Base-by-base conservation (phyloP, 2,329 filamentous ascomycete species). In the Trichoderma lentiforme region DNA sequence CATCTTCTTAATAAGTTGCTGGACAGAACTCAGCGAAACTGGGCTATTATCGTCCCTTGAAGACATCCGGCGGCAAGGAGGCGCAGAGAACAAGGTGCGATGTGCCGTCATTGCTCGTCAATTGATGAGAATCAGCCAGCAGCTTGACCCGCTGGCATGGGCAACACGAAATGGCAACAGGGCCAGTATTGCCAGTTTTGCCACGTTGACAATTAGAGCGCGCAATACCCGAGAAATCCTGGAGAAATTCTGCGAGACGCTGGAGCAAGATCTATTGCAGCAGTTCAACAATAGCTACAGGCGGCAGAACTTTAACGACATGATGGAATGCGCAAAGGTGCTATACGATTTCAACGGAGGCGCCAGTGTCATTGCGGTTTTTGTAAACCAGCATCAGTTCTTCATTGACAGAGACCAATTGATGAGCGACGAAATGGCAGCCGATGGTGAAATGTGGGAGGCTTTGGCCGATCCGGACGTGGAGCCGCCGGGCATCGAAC, bases 371-470 rank as follows among this genome's bases (percentile, higher is more conserved):
- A 97, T 98, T 81, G 95, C 93, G 15, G 87, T 95, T 12, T 99
- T 98, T 81, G 95, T 99, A 79, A 99, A 99, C 79, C 96, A 99
- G 81, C 97, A 99, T 82, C 94, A 97, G 78, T 99, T 99, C 86
- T 99, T 99, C 83, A 98, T 99, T 78, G 96, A 98, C 79, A 88
- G 95, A 30, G 96, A 94, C 76, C 95, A 98, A 80, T 86, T 99
- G 71, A 91, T 97, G 64, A 92, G 92, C 0, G 95, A 97, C 77
- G 95, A 97, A 80, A 89, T 97, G 18, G 88, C 87, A 3, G 88
- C 89, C 14, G 93, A 96, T 76, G 88, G 87, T 72, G 89, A 94
- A 73, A 91, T 90, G 2, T 98, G 95, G 95, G 95, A 98, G 71
- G 91, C 92, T 76, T 86, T 99, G 67, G 95, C 97, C 61, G 96